A percentile compares a stretch with the other conserved stretches of the same genome.
Conservation (phyloP, 257 asterid genomes). For the Voacanga thouarsii region DNA sequence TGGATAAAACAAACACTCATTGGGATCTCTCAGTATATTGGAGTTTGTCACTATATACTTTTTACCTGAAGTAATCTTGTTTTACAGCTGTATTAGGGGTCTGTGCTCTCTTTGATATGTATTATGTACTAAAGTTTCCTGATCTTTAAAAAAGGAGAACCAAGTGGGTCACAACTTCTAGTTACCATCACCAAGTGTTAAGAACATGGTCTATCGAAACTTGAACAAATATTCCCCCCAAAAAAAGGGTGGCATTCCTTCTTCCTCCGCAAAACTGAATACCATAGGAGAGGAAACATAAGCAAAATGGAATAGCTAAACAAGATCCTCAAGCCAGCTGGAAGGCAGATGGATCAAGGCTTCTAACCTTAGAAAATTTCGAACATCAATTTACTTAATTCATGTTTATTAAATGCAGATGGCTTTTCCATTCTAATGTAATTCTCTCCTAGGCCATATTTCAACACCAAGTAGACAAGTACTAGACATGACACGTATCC, state of each 20-base stretch:
- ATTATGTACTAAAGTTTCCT: background rate
- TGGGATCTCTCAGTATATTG: background rate
- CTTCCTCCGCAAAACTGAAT: background rate
- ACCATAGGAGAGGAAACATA: background rate
- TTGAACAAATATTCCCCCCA: background rate
- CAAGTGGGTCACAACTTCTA: background rate
- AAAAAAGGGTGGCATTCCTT: no score
- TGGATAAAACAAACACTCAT: background rate
- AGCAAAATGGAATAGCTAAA: background rate
- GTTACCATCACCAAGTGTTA: background rate
- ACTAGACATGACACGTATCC: background rate
- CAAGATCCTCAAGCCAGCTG: conserved; percentile 8
- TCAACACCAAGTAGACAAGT: background rate
- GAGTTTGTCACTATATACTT: background rate
- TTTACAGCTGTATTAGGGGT: background rate
- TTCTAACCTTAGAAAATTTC: background rate
- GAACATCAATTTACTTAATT: background rate
- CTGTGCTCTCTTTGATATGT: background rate
- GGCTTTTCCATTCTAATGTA: background rate
- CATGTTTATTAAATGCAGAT: background rate
- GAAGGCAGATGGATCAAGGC: background rate
- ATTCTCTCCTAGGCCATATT: background rate
- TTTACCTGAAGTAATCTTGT: background rate
- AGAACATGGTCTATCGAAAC: background rate
- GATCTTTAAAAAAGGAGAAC: background rate